These are phyloP conservation scores for Scalesia atractyloides DNA, from an alignment of 129 eudicot genomes.

Conservation along the genomic window DNA sequence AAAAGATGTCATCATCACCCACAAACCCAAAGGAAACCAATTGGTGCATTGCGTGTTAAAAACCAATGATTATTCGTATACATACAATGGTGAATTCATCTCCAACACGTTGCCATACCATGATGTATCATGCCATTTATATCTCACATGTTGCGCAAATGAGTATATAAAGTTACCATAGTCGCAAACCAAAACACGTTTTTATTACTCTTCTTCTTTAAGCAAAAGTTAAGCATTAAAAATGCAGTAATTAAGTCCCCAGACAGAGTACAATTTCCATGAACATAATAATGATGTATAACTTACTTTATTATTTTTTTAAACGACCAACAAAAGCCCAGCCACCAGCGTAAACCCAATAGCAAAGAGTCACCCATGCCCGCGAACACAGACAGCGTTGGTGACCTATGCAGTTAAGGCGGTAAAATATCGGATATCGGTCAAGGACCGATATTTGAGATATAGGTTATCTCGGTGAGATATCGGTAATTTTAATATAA, in stretches of 20 bases:
- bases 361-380: no score
- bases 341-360: no score
- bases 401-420: no score
- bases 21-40: not conserved
- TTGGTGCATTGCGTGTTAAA: slow-evolving; percentile 14
- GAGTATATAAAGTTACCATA: not conserved
- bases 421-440: no score
- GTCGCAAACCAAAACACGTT: not conserved
- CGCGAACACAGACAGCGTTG: no score
- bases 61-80: slow-evolving; percentile 1
- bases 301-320: no score
- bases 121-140: slow-evolving; percentile 8
- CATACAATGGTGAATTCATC: slow-evolving; percentile 6
- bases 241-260: not conserved
- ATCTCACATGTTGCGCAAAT: slow-evolving; percentile 7
- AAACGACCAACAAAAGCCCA: no score
- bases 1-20: slow-evolving; percentile 12
- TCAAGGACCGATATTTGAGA: no score
- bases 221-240: slow-evolving; percentile 4
- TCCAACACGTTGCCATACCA: slow-evolving; percentile 5
- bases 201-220: slow-evolving; percentile 17
- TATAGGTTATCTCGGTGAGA: no score
- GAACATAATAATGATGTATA: not conserved
- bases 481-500: no score
- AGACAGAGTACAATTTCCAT: not conserved